Evolutionary conservation across 176 grass and related monocot species (phyloP).

Genomic region (maize (Zea mays)): DNA sequence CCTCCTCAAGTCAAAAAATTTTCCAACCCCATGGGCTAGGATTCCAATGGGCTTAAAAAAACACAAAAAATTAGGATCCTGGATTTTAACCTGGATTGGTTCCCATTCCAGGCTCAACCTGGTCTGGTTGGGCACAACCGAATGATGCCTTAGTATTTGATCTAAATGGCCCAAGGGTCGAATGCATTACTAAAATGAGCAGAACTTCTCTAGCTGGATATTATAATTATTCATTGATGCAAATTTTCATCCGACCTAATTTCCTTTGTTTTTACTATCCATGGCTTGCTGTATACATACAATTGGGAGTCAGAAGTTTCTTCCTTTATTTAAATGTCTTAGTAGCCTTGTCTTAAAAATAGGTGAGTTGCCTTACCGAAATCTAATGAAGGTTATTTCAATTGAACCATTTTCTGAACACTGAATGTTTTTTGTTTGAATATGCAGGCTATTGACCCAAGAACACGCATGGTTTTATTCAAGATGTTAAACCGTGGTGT

Average conservation of each 20-base stretch:
- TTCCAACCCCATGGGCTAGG: no score
- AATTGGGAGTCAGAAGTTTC: not conserved
- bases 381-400: not conserved
- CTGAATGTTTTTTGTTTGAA: no score
- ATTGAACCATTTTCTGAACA: not conserved
- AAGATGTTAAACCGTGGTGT: no score
- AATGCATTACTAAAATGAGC: not conserved
- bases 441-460: no score
- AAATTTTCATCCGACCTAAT: not conserved
- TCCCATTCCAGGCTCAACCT: no score
- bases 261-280: conserved; percentile 1
- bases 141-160: not conserved
- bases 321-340: not conserved
- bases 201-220: conserved; percentile 1
- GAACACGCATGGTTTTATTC: no score
- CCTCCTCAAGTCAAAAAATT: no score
- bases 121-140: no score
- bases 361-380: not conserved
- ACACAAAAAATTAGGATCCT: no score
- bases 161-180: not conserved
- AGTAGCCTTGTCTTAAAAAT: not conserved
- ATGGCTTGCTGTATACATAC: not conserved
- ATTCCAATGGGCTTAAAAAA: no score
- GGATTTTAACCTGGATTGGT: no score
- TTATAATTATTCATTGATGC: not conserved